A percentile compares a stretch with the other conserved stretches of the same genome.
These are phyloP conservation scores for Colletotrichum somersetense DNA, from an alignment of 2,329 filamentous ascomycete genomes.

Conservation along the genomic window DNA sequence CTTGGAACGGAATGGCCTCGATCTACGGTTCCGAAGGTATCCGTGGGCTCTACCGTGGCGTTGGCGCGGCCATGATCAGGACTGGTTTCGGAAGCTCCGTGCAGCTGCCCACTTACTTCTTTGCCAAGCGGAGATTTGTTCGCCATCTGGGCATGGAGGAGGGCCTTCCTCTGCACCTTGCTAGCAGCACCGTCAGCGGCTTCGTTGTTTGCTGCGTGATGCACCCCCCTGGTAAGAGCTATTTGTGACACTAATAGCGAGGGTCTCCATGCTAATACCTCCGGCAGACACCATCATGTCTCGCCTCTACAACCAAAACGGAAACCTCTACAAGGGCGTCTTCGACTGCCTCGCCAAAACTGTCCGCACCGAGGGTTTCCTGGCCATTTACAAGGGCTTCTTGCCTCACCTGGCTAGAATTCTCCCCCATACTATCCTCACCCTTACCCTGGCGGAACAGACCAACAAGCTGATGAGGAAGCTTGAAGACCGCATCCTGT, in stretches of 20 bases:
- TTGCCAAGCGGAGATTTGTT: slow-evolving; percentile 88
- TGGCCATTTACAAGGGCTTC: slow-evolving; percentile 98
- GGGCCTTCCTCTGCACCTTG: slow-evolving; percentile 87
- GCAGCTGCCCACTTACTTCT: slow-evolving; percentile 97
- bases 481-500: slow-evolving; percentile 73
- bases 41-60: slow-evolving; percentile 87
- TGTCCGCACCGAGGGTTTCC: slow-evolving; percentile 86
- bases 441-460: slow-evolving; percentile 93
- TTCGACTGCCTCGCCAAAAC: slow-evolving; percentile 95
- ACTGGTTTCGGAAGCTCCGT: slow-evolving; percentile 97
- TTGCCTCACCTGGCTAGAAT: slow-evolving; percentile 94
- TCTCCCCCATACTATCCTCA: slow-evolving; percentile 94
- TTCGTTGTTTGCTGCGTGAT: slow-evolving; percentile 98
- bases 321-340: slow-evolving; percentile 93
- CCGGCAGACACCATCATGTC: slow-evolving; percentile 92
- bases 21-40: slow-evolving; percentile 85
- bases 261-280: slow-evolving; percentile 22
- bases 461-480: slow-evolving; percentile 92
- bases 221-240: slow-evolving; percentile 86
- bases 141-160: slow-evolving; percentile 91
- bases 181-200: slow-evolving; percentile 89
- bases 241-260: neutral
- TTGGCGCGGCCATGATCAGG: slow-evolving; percentile 93
- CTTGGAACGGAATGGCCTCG: slow-evolving; percentile 82
- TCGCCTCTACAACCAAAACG: slow-evolving; percentile 98